Percentiles rank a stretch among this genome's conserved stretches.
phyloP scores from a whole-genome alignment of 257 asterid species.

The Catharanthus roseus region DNA sequence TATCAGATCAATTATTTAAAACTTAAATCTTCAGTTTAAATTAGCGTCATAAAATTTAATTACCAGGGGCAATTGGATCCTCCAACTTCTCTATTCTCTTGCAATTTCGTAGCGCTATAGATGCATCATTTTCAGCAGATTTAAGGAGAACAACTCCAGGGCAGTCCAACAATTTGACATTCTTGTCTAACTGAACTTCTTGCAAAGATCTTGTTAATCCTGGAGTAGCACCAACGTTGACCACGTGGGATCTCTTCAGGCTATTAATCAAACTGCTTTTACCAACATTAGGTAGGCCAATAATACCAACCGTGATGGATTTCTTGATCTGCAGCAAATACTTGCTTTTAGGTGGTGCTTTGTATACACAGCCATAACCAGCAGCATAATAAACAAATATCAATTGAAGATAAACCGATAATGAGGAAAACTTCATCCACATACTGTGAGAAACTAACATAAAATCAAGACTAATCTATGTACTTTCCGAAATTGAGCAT shows the following conservation, averaged over 20 bases:
- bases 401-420: not conserved
- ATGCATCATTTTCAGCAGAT: conserved; percentile 61
- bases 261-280: conserved; percentile 95
- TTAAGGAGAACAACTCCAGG: conserved; percentile 96
- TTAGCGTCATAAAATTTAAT: conserved; percentile 7
- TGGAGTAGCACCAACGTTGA: conserved; percentile 91
- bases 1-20: not conserved
- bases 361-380: not conserved
- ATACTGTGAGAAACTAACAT: not conserved
- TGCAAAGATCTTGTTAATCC: conserved; percentile 93
- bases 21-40: not conserved
- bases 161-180: conserved; percentile 78
- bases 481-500: not conserved
- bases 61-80: conserved; percentile 84
- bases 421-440: not conserved
- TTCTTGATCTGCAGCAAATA: conserved; percentile 64
- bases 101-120: conserved; percentile 91
- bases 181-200: conserved; percentile 86
- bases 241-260: conserved; percentile 84
- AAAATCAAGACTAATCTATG: not conserved
- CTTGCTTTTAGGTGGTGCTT: conserved; percentile 12
- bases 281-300: conserved; percentile 97
- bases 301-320: conserved; percentile 86
- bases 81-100: conserved; percentile 89
- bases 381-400: not conserved